phyloP scores from a whole-genome alignment of 345 rosid genomes.

The Kernera saxatilis region DNA sequence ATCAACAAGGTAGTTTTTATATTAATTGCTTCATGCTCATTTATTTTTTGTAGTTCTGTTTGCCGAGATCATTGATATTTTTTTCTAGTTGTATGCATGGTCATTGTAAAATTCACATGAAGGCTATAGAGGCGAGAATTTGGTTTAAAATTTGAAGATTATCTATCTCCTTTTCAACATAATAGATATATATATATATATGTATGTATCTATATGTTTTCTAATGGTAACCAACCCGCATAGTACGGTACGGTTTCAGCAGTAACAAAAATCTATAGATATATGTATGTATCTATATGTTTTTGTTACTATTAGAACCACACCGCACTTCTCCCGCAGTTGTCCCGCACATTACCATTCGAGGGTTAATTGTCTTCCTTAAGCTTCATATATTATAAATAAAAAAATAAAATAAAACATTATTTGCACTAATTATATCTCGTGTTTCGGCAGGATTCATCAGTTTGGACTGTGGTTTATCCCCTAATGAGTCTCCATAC shows the following conservation, averaged over 20 bases:
- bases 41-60: neutral
- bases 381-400: neutral
- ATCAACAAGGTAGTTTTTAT: neutral
- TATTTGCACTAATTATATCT: neutral
- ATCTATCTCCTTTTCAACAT: no score
- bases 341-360: no score
- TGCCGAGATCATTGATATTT: neutral
- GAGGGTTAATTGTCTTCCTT: no score
- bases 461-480: slow-evolving; percentile 44
- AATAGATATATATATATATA: no score
- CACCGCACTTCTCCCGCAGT: no score
- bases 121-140: neutral
- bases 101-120: neutral
- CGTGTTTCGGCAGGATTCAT: slow-evolving; percentile 32
- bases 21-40: neutral
- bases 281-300: no score
- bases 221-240: no score
- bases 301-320: no score
- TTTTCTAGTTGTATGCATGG: neutral
- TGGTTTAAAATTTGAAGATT: neutral
- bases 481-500: slow-evolving; percentile 6
- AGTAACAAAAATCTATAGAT: no score
- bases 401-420: neutral
- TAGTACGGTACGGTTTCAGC: no score
- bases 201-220: no score